A percentile compares a stretch with the other conserved stretches of the same genome.
These are phyloP conservation scores for Tetrahymena elliotti DNA, from an alignment of 73 alveolate genomes.

Conservation along the genomic window DNA sequence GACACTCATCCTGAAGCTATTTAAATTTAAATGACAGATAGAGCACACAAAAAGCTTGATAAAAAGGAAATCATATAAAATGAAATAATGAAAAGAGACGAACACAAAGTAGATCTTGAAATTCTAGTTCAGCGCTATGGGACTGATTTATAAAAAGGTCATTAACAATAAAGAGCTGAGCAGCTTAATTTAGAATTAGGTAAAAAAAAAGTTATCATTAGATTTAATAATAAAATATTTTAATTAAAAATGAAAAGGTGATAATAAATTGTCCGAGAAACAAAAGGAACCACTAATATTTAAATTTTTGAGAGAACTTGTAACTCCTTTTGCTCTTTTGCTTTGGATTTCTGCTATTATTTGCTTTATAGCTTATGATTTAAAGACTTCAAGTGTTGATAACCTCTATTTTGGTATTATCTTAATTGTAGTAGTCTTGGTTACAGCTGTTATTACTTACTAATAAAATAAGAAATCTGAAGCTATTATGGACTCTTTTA, in stretches of 20 bases:
- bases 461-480: conserved; percentile 47
- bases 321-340: conserved; percentile 66
- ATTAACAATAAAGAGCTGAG: conserved; percentile 15
- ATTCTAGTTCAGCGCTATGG: conserved; percentile 16
- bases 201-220: too few relatives aligned
- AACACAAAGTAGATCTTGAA: conserved; percentile 30
- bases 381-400: conserved; percentile 47
- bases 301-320: conserved; percentile 56
- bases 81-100: conserved; percentile 40
- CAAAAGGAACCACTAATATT: conserved; percentile 69
- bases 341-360: conserved; percentile 77
- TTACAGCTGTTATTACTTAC: conserved; percentile 60
- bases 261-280: conserved; percentile 75
- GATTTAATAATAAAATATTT: too few relatives aligned
- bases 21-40: not conserved
- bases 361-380: conserved; percentile 75
- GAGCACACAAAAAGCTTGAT: not conserved
- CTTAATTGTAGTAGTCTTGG: conserved; percentile 42
- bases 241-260: too few relatives aligned
- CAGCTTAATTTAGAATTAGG: not conserved
- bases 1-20: not conserved
- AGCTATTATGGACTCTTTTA: conserved; percentile 66
- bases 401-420: conserved; percentile 60
- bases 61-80: conserved; percentile 2
- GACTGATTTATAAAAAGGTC: conserved; percentile 27